Evolutionary conservation across 768 basidiomycete genomes (phyloP), one percentile per base, ranked within the genome.

Genomic region (Agrocybe pediades): DNA sequence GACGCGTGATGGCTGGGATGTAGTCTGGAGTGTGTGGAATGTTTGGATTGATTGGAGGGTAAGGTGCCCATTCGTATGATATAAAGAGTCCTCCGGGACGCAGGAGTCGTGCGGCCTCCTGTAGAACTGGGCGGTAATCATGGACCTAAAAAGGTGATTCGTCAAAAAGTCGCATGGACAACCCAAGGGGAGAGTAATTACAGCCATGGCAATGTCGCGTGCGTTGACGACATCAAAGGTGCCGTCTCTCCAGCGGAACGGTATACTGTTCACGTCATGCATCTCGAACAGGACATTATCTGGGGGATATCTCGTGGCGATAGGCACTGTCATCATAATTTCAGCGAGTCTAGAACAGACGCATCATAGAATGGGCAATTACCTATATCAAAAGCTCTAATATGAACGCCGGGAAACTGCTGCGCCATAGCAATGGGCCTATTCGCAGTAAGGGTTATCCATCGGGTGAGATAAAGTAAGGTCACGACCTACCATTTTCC

Each of bases 321-420:
- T 87, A 21, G 89, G 89, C 23, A 88, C 89, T 92, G 23, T 13
- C 15, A 11, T 15, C 13, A 36, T 9, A 30, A 24, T 30, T 36
- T 21, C 17, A 11, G 40, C 51, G 40, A 56, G 45, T 30, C 33
- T 23, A 13, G 41, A 40, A 26, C 49, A 17, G 25, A 40, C 33
- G 29, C 16, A 29, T 51, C 45, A 39, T 48, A 21, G 45, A 26
- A 41, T 29, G 21, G 25, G 41, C 50, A 48, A 49, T 59, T 59
- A 91, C 90, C 90, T 59, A 90, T 86, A 69, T 93, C 91, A 47
- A 90, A 68, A 39, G 87, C 91, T 59, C 79, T 74, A 65, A 92
- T 89, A 60, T 71, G 70, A 56, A 82, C 86, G 61, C 80, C 73
- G 16, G 83, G 85, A 65, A 86, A 92, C 44, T 75, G 73, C 42